phyloP scores from a whole-genome alignment of 305 asterid genomes.

The Fraxinus paxiana region DNA sequence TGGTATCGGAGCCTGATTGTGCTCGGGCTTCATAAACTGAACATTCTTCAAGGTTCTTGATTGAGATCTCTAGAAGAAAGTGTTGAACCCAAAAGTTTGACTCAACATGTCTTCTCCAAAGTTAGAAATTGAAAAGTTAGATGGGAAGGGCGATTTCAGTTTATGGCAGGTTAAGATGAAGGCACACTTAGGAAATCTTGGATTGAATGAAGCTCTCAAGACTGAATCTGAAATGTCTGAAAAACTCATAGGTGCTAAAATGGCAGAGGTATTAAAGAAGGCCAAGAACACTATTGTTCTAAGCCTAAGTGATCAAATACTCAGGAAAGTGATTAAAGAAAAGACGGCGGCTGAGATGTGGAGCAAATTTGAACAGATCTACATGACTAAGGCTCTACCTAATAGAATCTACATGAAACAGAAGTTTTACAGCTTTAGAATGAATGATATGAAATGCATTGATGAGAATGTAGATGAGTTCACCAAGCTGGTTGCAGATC shows the following conservation, averaged over 20 bases:
- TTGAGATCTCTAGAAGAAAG: background rate
- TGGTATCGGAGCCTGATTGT: background rate
- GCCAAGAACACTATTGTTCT: background rate
- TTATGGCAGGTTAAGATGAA: background rate
- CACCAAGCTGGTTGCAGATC: background rate
- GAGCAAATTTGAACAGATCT: background rate
- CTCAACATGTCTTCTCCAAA: background rate
- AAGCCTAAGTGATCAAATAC: background rate
- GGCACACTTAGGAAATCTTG: background rate
- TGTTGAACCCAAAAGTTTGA: background rate
- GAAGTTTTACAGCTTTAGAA: background rate
- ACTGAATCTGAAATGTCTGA: background rate
- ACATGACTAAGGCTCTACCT: background rate
- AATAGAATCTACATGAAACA: background rate
- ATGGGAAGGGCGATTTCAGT: background rate
- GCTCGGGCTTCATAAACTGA: background rate
- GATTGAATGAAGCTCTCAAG: background rate
- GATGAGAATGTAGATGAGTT: background rate
- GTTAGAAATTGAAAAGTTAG: background rate
- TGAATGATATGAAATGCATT: background rate
- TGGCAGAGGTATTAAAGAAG: background rate
- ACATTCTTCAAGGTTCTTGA: background rate
- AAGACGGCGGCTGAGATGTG: background rate
- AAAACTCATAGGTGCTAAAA: background rate
- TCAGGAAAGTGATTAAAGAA: background rate